Evolutionary conservation across 495 filamentous ascomycete genomes (phyloP).

Genomic region (Tuber magnatum): DNA sequence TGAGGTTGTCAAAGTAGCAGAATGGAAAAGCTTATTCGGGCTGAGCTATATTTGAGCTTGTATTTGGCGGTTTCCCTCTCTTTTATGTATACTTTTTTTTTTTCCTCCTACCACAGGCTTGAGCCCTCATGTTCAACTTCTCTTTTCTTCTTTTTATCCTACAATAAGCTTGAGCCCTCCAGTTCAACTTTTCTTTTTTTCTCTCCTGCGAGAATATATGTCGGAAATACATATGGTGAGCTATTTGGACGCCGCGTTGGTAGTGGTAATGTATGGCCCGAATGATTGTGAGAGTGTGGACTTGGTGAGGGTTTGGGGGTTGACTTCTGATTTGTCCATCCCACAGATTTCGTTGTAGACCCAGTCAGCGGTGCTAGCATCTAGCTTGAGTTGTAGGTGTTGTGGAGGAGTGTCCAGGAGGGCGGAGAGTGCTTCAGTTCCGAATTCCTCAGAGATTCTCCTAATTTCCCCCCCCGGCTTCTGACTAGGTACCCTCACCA

Average conservation of each 20-base stretch:
- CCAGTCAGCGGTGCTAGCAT: slow-evolving; percentile 50
- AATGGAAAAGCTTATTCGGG: neutral
- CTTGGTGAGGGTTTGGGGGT: slow-evolving; percentile 84
- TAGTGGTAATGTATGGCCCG: slow-evolving; percentile 61
- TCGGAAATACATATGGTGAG: slow-evolving; percentile 86
- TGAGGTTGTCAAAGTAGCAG: neutral
- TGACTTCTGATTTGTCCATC: slow-evolving; percentile 80
- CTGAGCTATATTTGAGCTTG: neutral
- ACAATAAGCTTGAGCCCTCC: neutral
- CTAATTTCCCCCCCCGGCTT: no score
- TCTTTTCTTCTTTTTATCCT: neutral
- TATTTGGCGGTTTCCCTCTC: neutral
- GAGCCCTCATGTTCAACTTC: neutral
- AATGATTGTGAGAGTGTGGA: slow-evolving; percentile 65
- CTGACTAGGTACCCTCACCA: no score
- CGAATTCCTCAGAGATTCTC: no score
- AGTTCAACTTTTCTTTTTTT: neutral
- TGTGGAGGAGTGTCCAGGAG: no score
- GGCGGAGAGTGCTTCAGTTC: no score
- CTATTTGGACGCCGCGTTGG: slow-evolving; percentile 78
- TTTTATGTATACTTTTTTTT: neutral
- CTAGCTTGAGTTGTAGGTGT: no score
- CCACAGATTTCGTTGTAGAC: slow-evolving; percentile 78
- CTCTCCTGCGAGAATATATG: slow-evolving; percentile 55
- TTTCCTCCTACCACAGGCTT: neutral